Evolutionary conservation across 768 basidiomycete species (phyloP).

Genomic region (Kwoniella shandongensis): DNA sequence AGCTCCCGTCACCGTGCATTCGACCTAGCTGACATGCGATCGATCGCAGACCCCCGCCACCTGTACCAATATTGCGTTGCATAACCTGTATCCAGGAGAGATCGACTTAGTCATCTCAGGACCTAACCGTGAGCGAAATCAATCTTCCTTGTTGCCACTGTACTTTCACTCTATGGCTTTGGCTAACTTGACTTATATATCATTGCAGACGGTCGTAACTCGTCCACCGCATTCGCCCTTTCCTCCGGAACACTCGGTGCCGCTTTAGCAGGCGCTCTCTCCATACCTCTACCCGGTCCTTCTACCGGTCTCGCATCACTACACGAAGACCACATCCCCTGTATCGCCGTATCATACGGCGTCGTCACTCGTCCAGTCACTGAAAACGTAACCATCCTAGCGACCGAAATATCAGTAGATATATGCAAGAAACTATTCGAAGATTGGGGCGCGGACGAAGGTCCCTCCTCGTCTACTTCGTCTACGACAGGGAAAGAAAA

Average conservation of each 20-base stretch:
- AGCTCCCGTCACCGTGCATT: not conserved
- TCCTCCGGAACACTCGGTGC: constrained; percentile 93
- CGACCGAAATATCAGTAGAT: constrained; percentile 65
- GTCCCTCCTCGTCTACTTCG: not conserved
- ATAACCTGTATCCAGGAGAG: constrained; percentile 79
- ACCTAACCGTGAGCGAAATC: constrained; percentile 48
- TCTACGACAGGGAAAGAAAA: constrained; percentile 44
- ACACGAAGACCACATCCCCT: constrained; percentile 56
- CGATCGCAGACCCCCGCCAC: constrained; percentile 63
- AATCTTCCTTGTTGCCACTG: no score
- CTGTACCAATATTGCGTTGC: constrained; percentile 83
- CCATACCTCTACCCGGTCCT: constrained; percentile 53
- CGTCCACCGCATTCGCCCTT: constrained; percentile 75
- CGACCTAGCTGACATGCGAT: not conserved
- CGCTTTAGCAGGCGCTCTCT: constrained; percentile 66
- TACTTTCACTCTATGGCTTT: not conserved
- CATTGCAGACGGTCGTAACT: constrained; percentile 52
- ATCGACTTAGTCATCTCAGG: constrained; percentile 73
- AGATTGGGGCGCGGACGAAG: constrained; percentile 73
- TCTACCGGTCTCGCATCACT: constrained; percentile 24
- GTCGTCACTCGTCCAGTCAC: constrained; percentile 72
- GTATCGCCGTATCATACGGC: constrained; percentile 87
- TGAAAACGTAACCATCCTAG: constrained; percentile 63
- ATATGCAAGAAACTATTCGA: constrained; percentile 75
- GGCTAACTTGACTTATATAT: constrained; percentile 5